Evolutionary conservation across 2,329 filamentous ascomycete species (phyloP), one percentile per base, ranked within the genome.

Genomic region (Trichoderma sp.): DNA sequence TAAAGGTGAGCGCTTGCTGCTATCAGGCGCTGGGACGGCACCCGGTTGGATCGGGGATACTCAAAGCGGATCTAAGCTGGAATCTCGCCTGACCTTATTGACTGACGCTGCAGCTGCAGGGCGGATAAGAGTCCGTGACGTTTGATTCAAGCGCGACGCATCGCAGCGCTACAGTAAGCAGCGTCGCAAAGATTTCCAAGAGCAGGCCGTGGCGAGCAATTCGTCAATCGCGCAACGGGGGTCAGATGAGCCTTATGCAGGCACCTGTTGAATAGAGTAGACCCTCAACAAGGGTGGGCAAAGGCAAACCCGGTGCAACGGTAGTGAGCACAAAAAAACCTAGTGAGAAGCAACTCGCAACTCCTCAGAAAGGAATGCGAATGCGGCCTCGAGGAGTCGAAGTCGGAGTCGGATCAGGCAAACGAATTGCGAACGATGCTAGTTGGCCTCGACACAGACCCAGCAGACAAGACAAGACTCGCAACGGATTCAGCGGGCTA

Each of bases 41-140:
- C 60, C 71, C 45, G 71, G 71, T 73, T 73, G 41, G 71, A 65
- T 62, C 71, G 60, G 60, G 68, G 71, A 73, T 53, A 21, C 60
- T 38, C 60, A 65, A 73, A 65, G 71, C 71, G 71, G 71, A 73
- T 38, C 69, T 64, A 56, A 64, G 35, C 71, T 56, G 71, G 71
- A 56, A 63, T 33, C 45, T 65, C 41, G 71, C 59, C 71, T 64
- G 71, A 64, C 71, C 41, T 53, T 27, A 33, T 33, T 33, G 31
- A 33, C 31, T 35, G 71, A 65, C 14, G 18, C 21, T 53, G 60
- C 60, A 56, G 71, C 71, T 65, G 71, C 71, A 73, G 71, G 71
- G 71, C 71, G 71, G 38, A 73, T 73, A n/a, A 33, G 59, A 38
- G 27, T 38, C 69, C 29, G 71, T 11, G 60, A 64, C 59, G 60